Evolutionary conservation across 2,329 filamentous ascomycete genomes (phyloP).

Genomic region (Ophiostoma himal-ulmi): DNA sequence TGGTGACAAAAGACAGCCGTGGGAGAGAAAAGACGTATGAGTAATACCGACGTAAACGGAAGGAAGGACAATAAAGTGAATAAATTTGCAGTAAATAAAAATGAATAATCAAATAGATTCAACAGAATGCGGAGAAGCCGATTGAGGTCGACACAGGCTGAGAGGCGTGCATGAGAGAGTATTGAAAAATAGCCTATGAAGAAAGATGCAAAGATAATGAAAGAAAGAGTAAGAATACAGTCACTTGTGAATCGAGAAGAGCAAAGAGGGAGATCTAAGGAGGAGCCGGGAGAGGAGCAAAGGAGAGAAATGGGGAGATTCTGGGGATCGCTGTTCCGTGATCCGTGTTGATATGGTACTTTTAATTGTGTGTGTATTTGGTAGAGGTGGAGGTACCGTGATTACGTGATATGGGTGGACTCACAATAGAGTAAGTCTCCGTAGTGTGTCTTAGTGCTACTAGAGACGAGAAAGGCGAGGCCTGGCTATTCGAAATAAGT

Average conservation of each 20-base stretch:
- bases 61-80: background rate
- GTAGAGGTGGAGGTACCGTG: background rate
- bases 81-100: background rate
- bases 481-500: background rate
- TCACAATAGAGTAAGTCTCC: background rate
- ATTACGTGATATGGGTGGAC: background rate
- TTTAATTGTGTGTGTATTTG: background rate
- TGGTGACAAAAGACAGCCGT: background rate
- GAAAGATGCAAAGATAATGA: background rate
- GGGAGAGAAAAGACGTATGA: background rate
- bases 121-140: background rate
- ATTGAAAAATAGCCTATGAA: background rate
- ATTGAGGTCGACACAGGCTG: background rate
- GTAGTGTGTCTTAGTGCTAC: no score
- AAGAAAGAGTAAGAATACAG: background rate
- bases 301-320: slow-evolving; percentile 4
- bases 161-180: background rate
- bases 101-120: background rate
- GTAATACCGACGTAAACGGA: background rate
- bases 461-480: background rate
- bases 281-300: background rate
- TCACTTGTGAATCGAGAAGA: background rate
- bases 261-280: background rate
- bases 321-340: slow-evolving; percentile 1
- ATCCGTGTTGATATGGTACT: background rate